Evolutionary conservation across 176 grass and related monocot genomes (phyloP).

Genomic region (Dactylis glomerata): DNA sequence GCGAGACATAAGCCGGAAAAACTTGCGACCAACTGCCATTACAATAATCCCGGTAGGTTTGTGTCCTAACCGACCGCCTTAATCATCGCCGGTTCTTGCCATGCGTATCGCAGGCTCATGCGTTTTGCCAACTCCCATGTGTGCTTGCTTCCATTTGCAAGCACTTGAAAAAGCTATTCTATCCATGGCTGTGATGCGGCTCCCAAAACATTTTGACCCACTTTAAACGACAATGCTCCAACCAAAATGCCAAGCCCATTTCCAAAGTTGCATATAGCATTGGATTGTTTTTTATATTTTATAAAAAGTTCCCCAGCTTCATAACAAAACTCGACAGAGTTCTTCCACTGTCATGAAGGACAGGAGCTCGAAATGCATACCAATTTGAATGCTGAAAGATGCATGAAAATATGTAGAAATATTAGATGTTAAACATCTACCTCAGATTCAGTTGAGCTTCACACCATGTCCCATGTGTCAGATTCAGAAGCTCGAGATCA

Average conservation of each 20-base stretch:
- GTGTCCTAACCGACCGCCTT: conserved; percentile 11
- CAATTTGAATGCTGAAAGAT: too few species aligned
- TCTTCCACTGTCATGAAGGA: not conserved
- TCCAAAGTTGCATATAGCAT: not conserved
- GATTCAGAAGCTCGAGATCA: not conserved
- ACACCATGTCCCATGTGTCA: not conserved
- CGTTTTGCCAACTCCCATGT: conserved; percentile 32
- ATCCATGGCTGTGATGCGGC: not conserved
- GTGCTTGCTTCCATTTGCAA: not conserved
- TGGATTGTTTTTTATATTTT: not conserved
- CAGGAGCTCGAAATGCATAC: too few species aligned
- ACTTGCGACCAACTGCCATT: conserved; percentile 18
- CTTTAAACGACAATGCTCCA: not conserved
- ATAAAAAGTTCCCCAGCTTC: not conserved
- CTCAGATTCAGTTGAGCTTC: not conserved
- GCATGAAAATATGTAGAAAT: too few species aligned
- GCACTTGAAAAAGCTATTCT: not conserved
- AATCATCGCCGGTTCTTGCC: conserved; percentile 34
- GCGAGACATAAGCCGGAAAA: conserved; percentile 43
- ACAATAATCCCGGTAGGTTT: conserved; percentile 34
- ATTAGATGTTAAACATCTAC: too few species aligned
- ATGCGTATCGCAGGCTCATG: not conserved
- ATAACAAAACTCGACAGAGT: not conserved
- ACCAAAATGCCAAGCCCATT: not conserved
- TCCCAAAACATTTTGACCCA: not conserved